Evolutionary conservation across 139 green algal genomes (phyloP).

Genomic region (Klebsormidium nitens): DNA sequence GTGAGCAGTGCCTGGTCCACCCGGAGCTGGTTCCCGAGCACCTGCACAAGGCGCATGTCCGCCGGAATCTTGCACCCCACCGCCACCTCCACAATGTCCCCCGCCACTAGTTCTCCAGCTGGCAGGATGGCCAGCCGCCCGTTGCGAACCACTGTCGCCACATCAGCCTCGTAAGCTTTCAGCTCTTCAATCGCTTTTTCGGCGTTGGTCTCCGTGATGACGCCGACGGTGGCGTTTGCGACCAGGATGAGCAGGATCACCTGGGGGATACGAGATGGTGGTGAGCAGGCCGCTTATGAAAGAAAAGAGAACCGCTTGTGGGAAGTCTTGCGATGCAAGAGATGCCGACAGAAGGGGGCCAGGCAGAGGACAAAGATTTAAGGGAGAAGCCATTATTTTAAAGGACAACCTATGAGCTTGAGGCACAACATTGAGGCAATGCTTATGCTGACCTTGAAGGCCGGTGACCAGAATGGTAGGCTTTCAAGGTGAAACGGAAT

Average conservation of each 20-base stretch:
- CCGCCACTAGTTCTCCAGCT: constrained; percentile 46
- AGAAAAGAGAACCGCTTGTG: too few relatives aligned
- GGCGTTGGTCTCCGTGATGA: constrained; percentile 46
- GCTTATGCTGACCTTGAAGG: too few relatives aligned
- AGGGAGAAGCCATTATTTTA: too few relatives aligned
- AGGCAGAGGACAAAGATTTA: too few relatives aligned
- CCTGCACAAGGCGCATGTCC: constrained; percentile 39
- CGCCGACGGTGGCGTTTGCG: constrained; percentile 84
- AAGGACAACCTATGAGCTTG: too few relatives aligned
- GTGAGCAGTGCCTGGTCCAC: constrained; percentile 58
- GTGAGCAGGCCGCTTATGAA: too few relatives aligned
- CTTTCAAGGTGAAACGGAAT: too few relatives aligned
- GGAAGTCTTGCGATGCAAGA: too few relatives aligned
- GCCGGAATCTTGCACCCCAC: constrained; percentile 49
- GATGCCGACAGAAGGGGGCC: too few relatives aligned
- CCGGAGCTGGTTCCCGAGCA: constrained; percentile 29
- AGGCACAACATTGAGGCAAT: too few relatives aligned
- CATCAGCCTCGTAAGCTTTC: constrained; percentile 66
- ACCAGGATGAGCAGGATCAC: constrained; percentile 97
- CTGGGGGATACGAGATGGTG: too few relatives aligned
- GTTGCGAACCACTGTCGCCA: constrained; percentile 42
- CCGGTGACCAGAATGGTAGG: too few relatives aligned
- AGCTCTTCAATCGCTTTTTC: constrained; percentile 64
- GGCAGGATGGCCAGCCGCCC: constrained; percentile 37
- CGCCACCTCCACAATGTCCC: constrained; percentile 49